phyloP scores from a whole-genome alignment of 805 yeast genomes.

The Candida succiphila region DNA sequence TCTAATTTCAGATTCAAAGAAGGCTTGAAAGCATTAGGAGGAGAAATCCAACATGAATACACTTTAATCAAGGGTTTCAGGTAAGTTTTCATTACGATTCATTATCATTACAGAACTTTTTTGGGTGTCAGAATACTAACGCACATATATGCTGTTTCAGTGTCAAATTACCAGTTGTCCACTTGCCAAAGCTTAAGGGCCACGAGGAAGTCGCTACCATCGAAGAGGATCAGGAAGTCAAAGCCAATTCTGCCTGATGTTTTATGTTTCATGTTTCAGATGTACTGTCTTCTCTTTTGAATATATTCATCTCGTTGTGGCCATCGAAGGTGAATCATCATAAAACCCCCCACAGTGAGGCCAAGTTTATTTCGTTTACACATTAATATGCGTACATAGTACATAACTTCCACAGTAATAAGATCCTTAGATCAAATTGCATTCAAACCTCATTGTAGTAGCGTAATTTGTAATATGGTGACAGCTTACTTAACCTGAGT shows the following conservation, averaged over 20 bases:
- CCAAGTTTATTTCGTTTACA: too few relatives aligned
- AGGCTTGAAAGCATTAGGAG: constrained; percentile 42
- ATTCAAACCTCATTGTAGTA: too few relatives aligned
- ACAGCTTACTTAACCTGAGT: too few relatives aligned
- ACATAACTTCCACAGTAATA: too few relatives aligned
- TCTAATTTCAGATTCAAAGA: constrained; percentile 34
- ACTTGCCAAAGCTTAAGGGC: constrained; percentile 33
- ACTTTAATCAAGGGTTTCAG: constrained; percentile 58
- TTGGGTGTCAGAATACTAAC: not conserved
- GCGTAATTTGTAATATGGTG: too few relatives aligned
- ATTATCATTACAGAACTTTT: not conserved
- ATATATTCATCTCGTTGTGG: too few relatives aligned
- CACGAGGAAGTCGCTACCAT: constrained; percentile 45
- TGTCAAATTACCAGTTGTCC: constrained; percentile 46
- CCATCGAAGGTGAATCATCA: too few relatives aligned
- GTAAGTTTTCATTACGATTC: constrained; percentile 14
- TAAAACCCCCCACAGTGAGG: too few relatives aligned
- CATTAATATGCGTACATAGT: too few relatives aligned
- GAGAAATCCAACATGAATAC: constrained; percentile 51
- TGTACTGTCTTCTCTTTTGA: too few relatives aligned
- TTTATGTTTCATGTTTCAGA: too few relatives aligned
- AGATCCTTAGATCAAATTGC: too few relatives aligned
- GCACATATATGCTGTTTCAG: constrained; percentile 5
- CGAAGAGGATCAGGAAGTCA: constrained; percentile 64
- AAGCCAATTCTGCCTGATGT: constrained; percentile 16